These are phyloP conservation scores for Jaapia argillacea DNA, from an alignment of 768 basidiomycete genomes.

Conservation along the genomic window DNA sequence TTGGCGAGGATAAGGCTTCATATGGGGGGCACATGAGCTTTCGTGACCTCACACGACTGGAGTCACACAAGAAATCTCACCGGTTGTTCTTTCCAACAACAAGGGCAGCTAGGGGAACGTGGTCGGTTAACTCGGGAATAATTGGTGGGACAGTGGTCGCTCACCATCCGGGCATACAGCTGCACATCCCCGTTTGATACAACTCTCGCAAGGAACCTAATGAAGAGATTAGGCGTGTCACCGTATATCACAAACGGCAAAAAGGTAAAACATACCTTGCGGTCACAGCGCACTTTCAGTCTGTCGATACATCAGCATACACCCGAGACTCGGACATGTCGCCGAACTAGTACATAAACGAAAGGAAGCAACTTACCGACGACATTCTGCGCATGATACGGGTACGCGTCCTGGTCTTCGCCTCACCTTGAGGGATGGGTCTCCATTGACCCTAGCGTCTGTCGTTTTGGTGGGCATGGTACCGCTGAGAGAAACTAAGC, in stretches of 20 bases:
- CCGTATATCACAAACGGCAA: conserved; percentile 1
- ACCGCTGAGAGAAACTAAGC: too few relatives aligned
- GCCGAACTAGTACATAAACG: background rate
- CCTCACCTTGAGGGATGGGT: too few relatives aligned
- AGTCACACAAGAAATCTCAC: conserved; percentile 17
- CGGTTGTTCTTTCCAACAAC: conserved; percentile 54
- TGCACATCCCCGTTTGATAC: conserved; percentile 64
- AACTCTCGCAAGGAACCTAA: conserved; percentile 73
- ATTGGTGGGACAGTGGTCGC: conserved; percentile 6
- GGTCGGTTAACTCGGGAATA: conserved; percentile 1
- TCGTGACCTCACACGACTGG: background rate
- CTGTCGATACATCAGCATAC: conserved; percentile 20
- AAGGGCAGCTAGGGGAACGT: conserved; percentile 31
- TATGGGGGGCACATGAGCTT: background rate
- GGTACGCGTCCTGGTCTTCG: conserved; percentile 15
- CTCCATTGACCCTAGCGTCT: too few relatives aligned
- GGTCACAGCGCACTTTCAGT: conserved; percentile 58
- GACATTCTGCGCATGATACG: conserved; percentile 25
- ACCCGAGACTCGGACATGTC: background rate
- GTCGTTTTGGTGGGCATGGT: too few relatives aligned
- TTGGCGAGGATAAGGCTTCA: conserved; percentile 49
- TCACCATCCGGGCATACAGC: conserved; percentile 71
- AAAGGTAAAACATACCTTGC: conserved; percentile 31
- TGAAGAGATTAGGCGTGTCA: conserved; percentile 4
- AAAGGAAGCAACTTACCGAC: conserved; percentile 18